phyloP scores from a whole-genome alignment of 140 eudicot genomes.

The Anethum foeniculum region DNA sequence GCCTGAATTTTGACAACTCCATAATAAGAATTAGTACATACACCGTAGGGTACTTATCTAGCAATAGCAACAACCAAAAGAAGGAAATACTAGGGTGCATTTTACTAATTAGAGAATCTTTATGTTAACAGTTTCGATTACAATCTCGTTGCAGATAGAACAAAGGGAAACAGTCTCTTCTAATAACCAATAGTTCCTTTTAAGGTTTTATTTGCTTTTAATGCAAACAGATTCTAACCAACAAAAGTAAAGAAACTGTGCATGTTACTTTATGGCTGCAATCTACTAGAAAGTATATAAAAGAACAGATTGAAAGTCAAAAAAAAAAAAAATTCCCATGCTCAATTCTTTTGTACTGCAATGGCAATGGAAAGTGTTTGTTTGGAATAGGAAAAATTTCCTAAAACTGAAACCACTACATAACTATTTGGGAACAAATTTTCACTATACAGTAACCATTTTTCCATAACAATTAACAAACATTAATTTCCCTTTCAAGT shows the following conservation, averaged over 20 bases:
- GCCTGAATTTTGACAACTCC: slow-evolving; percentile 40
- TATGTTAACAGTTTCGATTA: not conserved
- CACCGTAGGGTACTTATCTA: not conserved
- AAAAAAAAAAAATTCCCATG: not conserved
- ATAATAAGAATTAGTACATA: slow-evolving; percentile 2
- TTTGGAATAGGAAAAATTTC: not conserved
- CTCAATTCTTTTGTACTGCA: not conserved
- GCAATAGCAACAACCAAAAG: not conserved
- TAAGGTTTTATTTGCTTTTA: not conserved
- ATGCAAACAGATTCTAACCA: not conserved
- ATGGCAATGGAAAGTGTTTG: not conserved
- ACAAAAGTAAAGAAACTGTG: not conserved
- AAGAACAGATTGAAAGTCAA: not conserved
- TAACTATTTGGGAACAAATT: not conserved
- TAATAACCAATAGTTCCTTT: not conserved
- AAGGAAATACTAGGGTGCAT: not conserved
- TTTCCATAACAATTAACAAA: not conserved
- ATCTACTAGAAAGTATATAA: not conserved
- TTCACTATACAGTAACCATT: not conserved
- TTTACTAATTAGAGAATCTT: not conserved
- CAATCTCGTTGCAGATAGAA: not conserved
- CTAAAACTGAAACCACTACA: not conserved
- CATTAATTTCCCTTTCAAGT: not conserved
- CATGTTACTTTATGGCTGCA: not conserved
- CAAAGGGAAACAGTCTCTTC: not conserved